Conservation (phyloP, 352 stramenopile genomes). For the Globisporangium mamillatum region DNA sequence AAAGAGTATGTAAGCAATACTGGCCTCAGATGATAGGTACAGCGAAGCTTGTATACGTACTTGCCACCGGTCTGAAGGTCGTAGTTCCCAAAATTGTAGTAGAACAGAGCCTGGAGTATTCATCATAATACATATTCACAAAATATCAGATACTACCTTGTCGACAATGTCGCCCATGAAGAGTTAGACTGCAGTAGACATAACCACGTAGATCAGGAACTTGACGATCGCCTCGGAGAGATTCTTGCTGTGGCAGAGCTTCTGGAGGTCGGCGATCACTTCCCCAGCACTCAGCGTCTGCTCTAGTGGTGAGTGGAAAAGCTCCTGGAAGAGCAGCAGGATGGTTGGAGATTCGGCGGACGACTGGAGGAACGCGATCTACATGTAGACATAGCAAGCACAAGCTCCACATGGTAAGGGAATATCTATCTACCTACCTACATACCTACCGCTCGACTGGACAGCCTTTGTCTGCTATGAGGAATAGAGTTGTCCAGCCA, state of each 20-base stretch:
- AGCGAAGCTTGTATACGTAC: not conserved
- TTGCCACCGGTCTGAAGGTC: not conserved
- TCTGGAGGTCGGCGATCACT: not conserved
- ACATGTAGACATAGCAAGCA: not conserved
- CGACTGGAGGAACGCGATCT: conserved; percentile 17
- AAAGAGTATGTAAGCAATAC: not conserved
- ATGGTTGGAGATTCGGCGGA: conserved; percentile 13
- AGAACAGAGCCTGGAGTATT: not conserved
- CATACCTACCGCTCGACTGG: not conserved
- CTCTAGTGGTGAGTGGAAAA: conserved; percentile 17
- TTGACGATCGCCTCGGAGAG: not conserved
- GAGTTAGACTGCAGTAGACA: no score
- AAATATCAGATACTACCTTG: not conserved
- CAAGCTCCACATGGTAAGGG: not conserved
- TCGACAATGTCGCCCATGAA: not conserved
- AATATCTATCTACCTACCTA: not conserved
- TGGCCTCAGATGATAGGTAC: not conserved
- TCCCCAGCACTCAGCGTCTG: not conserved
- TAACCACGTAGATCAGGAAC: not conserved
- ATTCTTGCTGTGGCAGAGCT: not conserved
- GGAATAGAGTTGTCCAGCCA: not conserved
- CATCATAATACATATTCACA: not conserved
- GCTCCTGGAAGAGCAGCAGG: conserved; percentile 21
- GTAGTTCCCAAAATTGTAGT: conserved; percentile 3
- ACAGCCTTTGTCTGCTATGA: not conserved